These are phyloP conservation scores for Alternaria postmessia DNA, from an alignment of 2,329 filamentous ascomycete genomes.

Conservation along the genomic window DNA sequence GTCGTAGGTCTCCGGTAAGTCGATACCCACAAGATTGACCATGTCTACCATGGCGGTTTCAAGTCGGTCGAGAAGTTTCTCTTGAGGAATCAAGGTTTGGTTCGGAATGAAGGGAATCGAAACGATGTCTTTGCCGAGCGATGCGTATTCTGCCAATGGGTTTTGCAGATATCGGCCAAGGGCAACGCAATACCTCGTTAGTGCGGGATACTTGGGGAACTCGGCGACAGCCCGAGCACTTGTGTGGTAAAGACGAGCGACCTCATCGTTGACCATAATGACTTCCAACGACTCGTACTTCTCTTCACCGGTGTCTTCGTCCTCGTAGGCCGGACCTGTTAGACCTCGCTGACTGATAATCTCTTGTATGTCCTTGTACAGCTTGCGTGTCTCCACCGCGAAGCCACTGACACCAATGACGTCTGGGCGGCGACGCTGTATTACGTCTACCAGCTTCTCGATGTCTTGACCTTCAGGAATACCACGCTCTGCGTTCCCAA, in stretches of 20 bases:
- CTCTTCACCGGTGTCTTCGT: constrained; percentile 74
- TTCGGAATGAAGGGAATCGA: constrained; percentile 90
- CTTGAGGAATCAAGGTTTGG: constrained; percentile 85
- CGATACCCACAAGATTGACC: constrained; percentile 95
- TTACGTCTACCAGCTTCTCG: constrained; percentile 77
- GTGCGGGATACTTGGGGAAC: constrained; percentile 78
- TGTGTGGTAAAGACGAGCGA: constrained; percentile 94
- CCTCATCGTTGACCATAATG: constrained; percentile 93
- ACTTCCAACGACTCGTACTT: constrained; percentile 84
- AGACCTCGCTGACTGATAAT: constrained; percentile 81
- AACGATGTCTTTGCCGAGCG: constrained; percentile 84
- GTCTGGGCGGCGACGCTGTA: constrained; percentile 83
- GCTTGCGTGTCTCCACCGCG: constrained; percentile 82
- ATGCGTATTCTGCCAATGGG: constrained; percentile 95
- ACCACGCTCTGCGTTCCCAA: constrained; percentile 71
- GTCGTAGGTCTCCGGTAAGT: constrained; percentile 88
- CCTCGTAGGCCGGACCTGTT: constrained; percentile 81
- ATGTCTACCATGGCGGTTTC: constrained; percentile 99
- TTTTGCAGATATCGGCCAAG: constrained; percentile 93
- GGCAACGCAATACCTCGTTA: constrained; percentile 88
- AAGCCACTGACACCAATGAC: constrained; percentile 90
- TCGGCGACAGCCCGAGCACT: constrained; percentile 81
- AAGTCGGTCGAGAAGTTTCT: constrained; percentile 84
- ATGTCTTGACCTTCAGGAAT: constrained; percentile 71
- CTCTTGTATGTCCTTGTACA: constrained; percentile 81